A percentile compares a stretch with the other conserved stretches of the same genome.
phyloP scores from a whole-genome alignment of 192 early-diverging fungal species.

The Coemansia sp. region DNA sequence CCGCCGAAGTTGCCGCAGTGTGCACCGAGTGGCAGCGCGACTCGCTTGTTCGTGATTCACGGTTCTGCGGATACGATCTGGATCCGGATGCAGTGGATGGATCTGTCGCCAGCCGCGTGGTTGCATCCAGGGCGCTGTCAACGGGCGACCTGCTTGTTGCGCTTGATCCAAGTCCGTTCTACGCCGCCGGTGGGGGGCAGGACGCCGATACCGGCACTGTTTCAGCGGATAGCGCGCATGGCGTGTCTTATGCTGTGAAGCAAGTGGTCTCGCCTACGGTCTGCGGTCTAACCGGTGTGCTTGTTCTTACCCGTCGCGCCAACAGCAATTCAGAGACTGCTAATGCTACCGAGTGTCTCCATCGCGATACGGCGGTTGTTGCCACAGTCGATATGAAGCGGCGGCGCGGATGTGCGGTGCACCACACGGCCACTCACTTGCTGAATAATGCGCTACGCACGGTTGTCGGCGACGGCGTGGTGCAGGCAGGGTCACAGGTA shows the following conservation, averaged over 20 bases:
- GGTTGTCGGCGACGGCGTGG: conserved; percentile 68
- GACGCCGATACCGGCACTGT: conserved; percentile 85
- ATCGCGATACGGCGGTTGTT: conserved; percentile 61
- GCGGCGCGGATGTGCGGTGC: conserved; percentile 83
- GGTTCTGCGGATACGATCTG: conserved; percentile 74
- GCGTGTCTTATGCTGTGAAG: conserved; percentile 78
- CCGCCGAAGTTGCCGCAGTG: conserved; percentile 85
- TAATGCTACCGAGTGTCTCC: conserved; percentile 24
- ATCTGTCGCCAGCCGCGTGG: conserved; percentile 58
- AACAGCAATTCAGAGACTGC: conserved; percentile 79
- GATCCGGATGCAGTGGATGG: conserved; percentile 68
- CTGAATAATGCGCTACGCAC: conserved; percentile 90
- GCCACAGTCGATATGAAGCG: conserved; percentile 84
- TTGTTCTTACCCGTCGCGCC: conserved; percentile 82
- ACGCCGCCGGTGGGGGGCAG: conserved; percentile 94
- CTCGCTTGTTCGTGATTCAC: conserved; percentile 64
- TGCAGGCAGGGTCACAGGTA: conserved; percentile 95
- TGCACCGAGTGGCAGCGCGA: conserved; percentile 75
- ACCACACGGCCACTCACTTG: conserved; percentile 96
- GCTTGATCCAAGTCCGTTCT: conserved; percentile 95
- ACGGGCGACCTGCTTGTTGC: conserved; percentile 63
- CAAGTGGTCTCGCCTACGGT: conserved; percentile 26
- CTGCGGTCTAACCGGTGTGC: conserved; percentile 64
- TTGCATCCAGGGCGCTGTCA: conserved; percentile 26
- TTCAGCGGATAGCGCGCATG: conserved; percentile 53